These are phyloP conservation scores for Penicillium verrucosum DNA, from an alignment of 2,329 filamentous ascomycete species.

Conservation along the genomic window DNA sequence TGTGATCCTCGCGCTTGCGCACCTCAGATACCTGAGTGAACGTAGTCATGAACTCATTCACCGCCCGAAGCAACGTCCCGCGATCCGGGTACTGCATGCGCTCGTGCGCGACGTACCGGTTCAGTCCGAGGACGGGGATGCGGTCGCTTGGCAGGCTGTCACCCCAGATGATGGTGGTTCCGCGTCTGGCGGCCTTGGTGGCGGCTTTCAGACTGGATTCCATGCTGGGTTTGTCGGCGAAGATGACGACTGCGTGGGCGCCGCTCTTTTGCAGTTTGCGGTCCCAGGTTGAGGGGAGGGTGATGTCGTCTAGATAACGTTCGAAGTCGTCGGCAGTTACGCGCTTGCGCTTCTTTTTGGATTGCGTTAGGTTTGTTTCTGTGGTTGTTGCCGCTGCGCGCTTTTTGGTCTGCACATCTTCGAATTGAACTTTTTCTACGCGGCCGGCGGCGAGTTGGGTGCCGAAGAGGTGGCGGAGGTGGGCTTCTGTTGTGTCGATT, in stretches of 20 bases:
- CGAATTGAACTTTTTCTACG: constrained; percentile 75
- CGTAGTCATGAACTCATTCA: constrained; percentile 83
- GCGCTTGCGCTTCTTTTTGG: constrained; percentile 56
- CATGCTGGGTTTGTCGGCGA: constrained; percentile 78
- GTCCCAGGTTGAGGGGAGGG: constrained; percentile 71
- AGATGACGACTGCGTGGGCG: constrained; percentile 73
- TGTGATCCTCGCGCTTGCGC: constrained; percentile 59
- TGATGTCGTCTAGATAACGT: constrained; percentile 56
- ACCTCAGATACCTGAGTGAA: constrained; percentile 68
- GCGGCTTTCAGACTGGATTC: constrained; percentile 74
- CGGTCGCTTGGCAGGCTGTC: constrained; percentile 55
- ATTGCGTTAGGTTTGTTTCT: constrained; percentile 21
- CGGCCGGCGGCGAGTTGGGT: constrained; percentile 71
- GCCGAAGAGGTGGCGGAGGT: constrained; percentile 73
- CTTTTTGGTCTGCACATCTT: constrained; percentile 48
- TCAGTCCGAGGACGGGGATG: constrained; percentile 55
- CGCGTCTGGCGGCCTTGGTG: constrained; percentile 57
- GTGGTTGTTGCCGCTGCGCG: constrained; percentile 17
- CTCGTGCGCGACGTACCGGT: constrained; percentile 62
- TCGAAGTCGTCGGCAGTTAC: constrained; percentile 49
- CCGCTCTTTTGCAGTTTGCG: constrained; percentile 68
- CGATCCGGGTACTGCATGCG: constrained; percentile 68
- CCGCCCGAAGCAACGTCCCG: constrained; percentile 63
- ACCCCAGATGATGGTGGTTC: constrained; percentile 66
- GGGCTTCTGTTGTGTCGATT: constrained; percentile 72